Evolutionary conservation across 2,329 filamentous ascomycete genomes (phyloP).

Genomic region (Beauveria varroae): DNA sequence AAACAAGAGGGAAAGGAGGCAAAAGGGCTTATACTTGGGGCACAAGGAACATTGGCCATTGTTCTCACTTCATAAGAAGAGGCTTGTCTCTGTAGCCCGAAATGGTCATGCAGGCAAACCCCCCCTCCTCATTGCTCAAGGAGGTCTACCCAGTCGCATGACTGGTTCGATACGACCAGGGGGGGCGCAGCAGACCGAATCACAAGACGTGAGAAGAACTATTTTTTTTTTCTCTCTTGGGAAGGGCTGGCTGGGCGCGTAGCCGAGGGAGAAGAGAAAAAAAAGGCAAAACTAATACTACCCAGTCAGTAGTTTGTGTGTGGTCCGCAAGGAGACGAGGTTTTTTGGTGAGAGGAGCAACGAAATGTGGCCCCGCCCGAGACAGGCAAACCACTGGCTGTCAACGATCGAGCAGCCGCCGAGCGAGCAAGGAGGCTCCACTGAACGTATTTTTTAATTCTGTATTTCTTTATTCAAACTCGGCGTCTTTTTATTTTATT

Average conservation of each 20-base stretch:
- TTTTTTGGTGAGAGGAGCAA: not conserved
- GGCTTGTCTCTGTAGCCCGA: too few species aligned
- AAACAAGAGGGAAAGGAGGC: not conserved
- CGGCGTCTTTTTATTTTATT: not conserved
- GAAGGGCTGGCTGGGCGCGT: too few species aligned
- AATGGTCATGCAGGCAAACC: too few species aligned
- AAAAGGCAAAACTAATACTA: too few species aligned
- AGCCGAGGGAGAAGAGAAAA: too few species aligned
- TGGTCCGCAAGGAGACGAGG: not conserved
- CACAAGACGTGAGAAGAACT: too few species aligned
- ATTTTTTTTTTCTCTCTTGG: too few species aligned
- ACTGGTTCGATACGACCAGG: too few species aligned
- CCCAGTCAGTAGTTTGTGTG: not conserved
- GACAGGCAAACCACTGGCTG: slow-evolving; percentile 4
- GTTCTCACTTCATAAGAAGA: too few species aligned
- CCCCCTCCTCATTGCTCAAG: too few species aligned
- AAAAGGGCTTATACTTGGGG: not conserved
- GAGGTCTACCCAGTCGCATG: too few species aligned
- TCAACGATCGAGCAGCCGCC: slow-evolving; percentile 5
- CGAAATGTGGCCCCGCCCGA: not conserved
- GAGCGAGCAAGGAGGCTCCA: not conserved
- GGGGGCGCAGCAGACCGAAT: too few species aligned
- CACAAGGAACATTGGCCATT: not conserved
- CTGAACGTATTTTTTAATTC: not conserved
- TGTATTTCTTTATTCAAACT: not conserved